Conservation (phyloP, 1,139 yeast species). For the Zygosaccharomyces sapae region DNA sequence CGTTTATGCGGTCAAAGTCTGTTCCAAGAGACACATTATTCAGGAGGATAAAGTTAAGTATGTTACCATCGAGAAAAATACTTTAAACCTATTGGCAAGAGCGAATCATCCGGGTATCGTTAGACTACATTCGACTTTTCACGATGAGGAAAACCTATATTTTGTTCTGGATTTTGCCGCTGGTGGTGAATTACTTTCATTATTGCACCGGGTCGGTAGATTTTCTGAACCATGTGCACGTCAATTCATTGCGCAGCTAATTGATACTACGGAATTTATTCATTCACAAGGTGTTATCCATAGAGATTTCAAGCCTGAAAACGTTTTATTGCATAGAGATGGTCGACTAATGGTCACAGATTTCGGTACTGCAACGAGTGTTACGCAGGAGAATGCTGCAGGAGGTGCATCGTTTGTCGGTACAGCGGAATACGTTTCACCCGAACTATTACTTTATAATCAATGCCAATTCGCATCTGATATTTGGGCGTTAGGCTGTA, state of each 20-base stretch:
- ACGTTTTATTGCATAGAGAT: conserved; percentile 60
- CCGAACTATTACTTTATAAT: conserved; percentile 64
- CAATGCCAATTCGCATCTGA: conserved; percentile 74
- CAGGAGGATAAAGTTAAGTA: conserved; percentile 93
- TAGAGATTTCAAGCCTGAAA: conserved; percentile 76
- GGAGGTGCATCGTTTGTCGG: conserved; percentile 63
- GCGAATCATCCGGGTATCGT: conserved; percentile 87
- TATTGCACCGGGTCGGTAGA: conserved; percentile 73
- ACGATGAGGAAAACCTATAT: conserved; percentile 80
- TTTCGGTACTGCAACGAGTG: conserved; percentile 71
- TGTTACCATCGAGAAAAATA: conserved; percentile 92
- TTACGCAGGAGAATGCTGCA: conserved; percentile 40
- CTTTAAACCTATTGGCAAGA: conserved; percentile 62
- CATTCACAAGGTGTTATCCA: conserved; percentile 77
- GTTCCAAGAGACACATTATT: conserved; percentile 90
- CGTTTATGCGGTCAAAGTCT: conserved; percentile 83
- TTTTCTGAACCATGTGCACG: conserved; percentile 73
- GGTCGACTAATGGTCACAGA: conserved; percentile 71
- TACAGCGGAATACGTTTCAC: conserved; percentile 80
- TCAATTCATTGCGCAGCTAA: conserved; percentile 69
- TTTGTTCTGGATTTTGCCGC: conserved; percentile 92
- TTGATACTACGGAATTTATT: conserved; percentile 69
- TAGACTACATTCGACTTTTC: conserved; percentile 86
- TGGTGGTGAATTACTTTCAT: conserved; percentile 81
- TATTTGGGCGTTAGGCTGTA: conserved; percentile 81